Evolutionary conservation across 2,329 filamentous ascomycete genomes (phyloP).

Genomic region (Ophiosphaerella herpotricha): DNA sequence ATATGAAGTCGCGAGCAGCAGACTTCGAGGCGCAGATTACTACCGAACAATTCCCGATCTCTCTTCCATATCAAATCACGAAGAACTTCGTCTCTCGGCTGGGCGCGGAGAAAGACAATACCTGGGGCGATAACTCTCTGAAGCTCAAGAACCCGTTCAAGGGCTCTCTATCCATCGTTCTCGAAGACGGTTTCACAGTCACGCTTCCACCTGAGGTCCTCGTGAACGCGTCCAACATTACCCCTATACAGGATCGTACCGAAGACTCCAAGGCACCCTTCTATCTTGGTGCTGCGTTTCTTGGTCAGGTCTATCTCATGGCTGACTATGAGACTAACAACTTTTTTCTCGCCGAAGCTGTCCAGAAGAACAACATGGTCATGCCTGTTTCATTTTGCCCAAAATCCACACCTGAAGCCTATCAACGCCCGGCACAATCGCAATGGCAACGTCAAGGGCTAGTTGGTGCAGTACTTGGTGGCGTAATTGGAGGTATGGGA

Average conservation of each 20-base stretch:
- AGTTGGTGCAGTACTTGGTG: constrained; percentile 47
- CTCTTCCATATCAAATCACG: constrained; percentile 47
- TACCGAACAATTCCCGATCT: constrained; percentile 50
- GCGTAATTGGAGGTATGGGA: constrained; percentile 43
- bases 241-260: constrained; percentile 39
- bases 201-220: constrained; percentile 47
- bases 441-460: constrained; percentile 42
- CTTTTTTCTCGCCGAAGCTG: constrained; percentile 50
- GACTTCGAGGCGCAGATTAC: constrained; percentile 49
- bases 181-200: constrained; percentile 47
- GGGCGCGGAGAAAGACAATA: constrained; percentile 42
- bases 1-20: constrained; percentile 34
- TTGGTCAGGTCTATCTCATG: constrained; percentile 52
- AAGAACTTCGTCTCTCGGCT: constrained; percentile 47
- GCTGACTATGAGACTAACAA: constrained; percentile 47
- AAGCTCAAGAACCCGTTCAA: constrained; percentile 45
- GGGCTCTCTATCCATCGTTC: constrained; percentile 47
- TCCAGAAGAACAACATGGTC: constrained; percentile 47
- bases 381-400: constrained; percentile 50
- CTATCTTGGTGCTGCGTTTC: constrained; percentile 48
- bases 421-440: constrained; percentile 32
- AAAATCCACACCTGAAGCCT: constrained; percentile 40
- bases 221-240: constrained; percentile 45
- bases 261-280: constrained; percentile 36
- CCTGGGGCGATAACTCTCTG: constrained; percentile 45